Conservation (phyloP, 805 yeast genomes). For the Blastobotrys peoriensis region DNA sequence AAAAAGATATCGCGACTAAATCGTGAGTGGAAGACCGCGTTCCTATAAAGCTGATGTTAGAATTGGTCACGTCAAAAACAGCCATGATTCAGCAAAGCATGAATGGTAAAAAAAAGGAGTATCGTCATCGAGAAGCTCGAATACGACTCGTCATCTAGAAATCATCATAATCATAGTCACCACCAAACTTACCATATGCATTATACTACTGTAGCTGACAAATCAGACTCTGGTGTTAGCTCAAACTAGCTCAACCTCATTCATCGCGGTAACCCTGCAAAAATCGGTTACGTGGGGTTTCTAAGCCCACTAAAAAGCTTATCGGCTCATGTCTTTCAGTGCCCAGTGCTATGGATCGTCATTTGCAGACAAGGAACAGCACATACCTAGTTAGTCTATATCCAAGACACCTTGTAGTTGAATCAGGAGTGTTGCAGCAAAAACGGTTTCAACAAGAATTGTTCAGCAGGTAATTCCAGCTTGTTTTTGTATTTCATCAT, state of each 20-base stretch:
- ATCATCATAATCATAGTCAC: slow-evolving; percentile 36
- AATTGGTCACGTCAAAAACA: too few species aligned
- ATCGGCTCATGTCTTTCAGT: slow-evolving; percentile 92
- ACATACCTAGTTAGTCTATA: too few species aligned
- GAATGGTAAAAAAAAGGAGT: slow-evolving; percentile 78
- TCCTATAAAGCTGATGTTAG: too few species aligned
- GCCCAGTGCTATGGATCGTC: slow-evolving; percentile 99
- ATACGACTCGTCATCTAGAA: slow-evolving; percentile 98
- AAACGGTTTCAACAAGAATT: slow-evolving; percentile 65
- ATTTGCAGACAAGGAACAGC: too few species aligned
- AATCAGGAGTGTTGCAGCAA: slow-evolving; percentile 39
- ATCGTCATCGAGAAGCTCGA: slow-evolving; percentile 94
- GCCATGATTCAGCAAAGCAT: slow-evolving; percentile 66
- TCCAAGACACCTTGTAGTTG: too few species aligned
- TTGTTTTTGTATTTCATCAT: slow-evolving; percentile 57
- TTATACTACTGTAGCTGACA: too few species aligned
- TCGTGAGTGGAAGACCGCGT: background rate
- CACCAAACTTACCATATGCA: slow-evolving; percentile 10
- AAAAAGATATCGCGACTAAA: background rate
- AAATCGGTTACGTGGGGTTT: slow-evolving; percentile 91
- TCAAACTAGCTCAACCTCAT: too few species aligned
- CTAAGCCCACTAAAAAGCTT: slow-evolving; percentile 92
- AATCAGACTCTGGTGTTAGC: too few species aligned
- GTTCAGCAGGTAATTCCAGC: slow-evolving; percentile 99
- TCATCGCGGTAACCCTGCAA: background rate